Conservation (phyloP, 805 yeast genomes). For the Yarrowia alimentaria region DNA sequence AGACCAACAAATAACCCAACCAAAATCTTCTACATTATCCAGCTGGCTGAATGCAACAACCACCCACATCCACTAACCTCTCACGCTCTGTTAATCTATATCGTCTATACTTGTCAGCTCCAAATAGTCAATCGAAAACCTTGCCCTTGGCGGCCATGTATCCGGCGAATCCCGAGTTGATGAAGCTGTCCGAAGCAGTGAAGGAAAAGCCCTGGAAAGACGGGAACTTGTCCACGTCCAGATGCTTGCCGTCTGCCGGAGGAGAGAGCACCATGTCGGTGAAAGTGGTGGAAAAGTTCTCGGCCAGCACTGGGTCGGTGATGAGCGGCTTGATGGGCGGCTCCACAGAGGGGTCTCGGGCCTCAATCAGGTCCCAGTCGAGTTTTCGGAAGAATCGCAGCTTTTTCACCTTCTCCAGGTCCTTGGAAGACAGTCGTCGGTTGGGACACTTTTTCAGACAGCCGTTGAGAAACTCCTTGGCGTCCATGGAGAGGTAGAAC, state of each 20-base stretch:
- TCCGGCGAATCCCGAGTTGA: slow-evolving; percentile 24
- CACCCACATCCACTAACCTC: too few species aligned
- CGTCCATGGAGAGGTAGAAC: slow-evolving; percentile 72
- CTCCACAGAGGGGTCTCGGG: slow-evolving; percentile 47
- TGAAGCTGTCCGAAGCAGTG: slow-evolving; percentile 19
- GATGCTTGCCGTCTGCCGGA: not conserved
- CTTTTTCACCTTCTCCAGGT: slow-evolving; percentile 53
- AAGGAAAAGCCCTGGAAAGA: slow-evolving; percentile 18
- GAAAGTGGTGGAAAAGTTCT: slow-evolving; percentile 77
- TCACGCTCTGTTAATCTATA: too few species aligned
- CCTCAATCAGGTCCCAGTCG: slow-evolving; percentile 61
- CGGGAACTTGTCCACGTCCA: slow-evolving; percentile 5
- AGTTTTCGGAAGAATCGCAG: slow-evolving; percentile 77
- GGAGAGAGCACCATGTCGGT: slow-evolving; percentile 56
- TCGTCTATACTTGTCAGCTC: too few species aligned
- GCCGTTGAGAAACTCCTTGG: slow-evolving; percentile 68
- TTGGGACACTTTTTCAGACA: slow-evolving; percentile 66
- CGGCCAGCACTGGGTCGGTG: slow-evolving; percentile 78
- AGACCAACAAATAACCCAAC: too few species aligned
- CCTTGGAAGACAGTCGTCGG: slow-evolving; percentile 61
- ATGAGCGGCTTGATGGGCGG: slow-evolving; percentile 86
- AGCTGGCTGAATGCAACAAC: too few species aligned
- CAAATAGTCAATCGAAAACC: slow-evolving; percentile 23
- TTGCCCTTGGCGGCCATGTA: slow-evolving; percentile 16
- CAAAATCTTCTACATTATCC: too few species aligned